Base-by-base conservation (phyloP, 345 rosid genomes). In the Carallia pectinifolia region DNA sequence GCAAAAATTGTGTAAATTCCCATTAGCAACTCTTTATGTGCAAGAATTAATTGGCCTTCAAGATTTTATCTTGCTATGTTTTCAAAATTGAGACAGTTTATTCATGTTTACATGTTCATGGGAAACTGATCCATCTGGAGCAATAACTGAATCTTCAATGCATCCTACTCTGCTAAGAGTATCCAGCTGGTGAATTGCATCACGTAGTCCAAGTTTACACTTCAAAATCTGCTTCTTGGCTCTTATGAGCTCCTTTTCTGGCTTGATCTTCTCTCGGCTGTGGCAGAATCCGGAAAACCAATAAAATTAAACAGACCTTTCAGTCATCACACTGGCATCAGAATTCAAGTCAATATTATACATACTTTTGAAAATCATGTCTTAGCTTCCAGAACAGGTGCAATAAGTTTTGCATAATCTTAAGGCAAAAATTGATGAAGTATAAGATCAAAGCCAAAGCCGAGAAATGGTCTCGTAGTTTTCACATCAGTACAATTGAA, bases 231-330 rank as follows among this genome's bases (percentile, higher is more conserved):
- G 83, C 77, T 85, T 89, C 67, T 79, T 80, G 30, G 99, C 98
- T 79, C 99, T 84, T 70, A 84, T 80, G 9, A 96, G 83, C 85
- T 96, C 99, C 78, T 75, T 96, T 67, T 87, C 94, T 66, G 99
- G 99, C 77, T 71, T 88, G 76, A 92, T 96, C 90, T 92, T 96
- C 78, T 90, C 97, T 64, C 97, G 98, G 76, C 98, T 92, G 85
- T 72, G 63, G 53, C 54, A 66, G 62, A 73, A 69, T 60, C 72
- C 23, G 66, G 58, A 52, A 19, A 71, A 61, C 48, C 27, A 62
- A 54, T 62, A 33, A 66, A 17, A 58, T 44, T 4, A 44, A 50
- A 38, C 18, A 4, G 33, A 66, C 29, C 33, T 34, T 58, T 50
- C 17, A 56, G 15, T 30, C 6, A 12, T 44, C 50, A 44, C 1